Conservation (phyloP, 768 basidiomycete species). For the Lyophyllum decastes region DNA sequence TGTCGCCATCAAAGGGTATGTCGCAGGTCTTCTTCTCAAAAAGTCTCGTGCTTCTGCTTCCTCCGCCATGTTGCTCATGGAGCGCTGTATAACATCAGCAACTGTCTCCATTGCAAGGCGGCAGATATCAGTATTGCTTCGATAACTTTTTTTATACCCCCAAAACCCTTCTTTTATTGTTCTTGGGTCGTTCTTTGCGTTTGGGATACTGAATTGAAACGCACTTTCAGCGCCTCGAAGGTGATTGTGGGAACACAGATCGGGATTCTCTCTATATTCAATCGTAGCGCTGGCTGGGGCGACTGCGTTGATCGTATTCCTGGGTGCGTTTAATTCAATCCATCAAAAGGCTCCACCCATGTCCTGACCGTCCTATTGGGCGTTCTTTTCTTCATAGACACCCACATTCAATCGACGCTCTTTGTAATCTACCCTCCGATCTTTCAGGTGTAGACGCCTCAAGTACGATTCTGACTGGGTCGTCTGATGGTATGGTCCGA, state of each 20-base stretch:
- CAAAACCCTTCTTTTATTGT: conserved; percentile 2
- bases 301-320: conserved; percentile 92
- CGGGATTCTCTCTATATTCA: conserved; percentile 89
- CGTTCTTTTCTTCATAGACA: conserved; percentile 53
- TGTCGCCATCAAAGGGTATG: conserved; percentile 79
- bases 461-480: conserved; percentile 83
- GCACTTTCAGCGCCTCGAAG: conserved; percentile 63
- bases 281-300: conserved; percentile 83
- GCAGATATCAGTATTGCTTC: not conserved
- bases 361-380: not conserved
- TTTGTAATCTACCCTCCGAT: conserved; percentile 69
- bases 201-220: conserved; percentile 12
- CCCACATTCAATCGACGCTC: conserved; percentile 87
- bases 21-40: conserved; percentile 13
- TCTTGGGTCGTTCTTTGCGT: conserved; percentile 4
- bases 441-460: conserved; percentile 62
- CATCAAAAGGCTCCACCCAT: not conserved
- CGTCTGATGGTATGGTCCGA: conserved; percentile 88
- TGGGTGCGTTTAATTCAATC: conserved; percentile 51
- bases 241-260: conserved; percentile 86
- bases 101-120: conserved; percentile 1
- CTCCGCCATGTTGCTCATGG: conserved; percentile 1
- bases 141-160: not conserved
- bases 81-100: not conserved
- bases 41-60: conserved; percentile 7